Evolutionary conservation across 176 grass and related monocot genomes (phyloP).

Genomic region (barley (Hordeum vulgare)): MorexV3_pseudomolecules_assembly NC_058522.1:359411697-359412196

Average conservation of each 20-base stretch:
- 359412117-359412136: neutral
- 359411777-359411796: neutral
- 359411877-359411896: neutral
- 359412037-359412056: neutral
- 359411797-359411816: neutral
- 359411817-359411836: neutral
- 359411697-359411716: neutral
- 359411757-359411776: neutral
- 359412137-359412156: neutral
- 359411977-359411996: neutral
- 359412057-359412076: neutral
- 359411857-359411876: neutral
- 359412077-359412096: neutral
- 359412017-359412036: neutral
- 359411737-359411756: neutral
- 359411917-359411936: neutral
- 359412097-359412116: neutral
- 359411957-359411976: neutral
- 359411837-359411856: neutral
- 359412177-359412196: slow-evolving; percentile 18
- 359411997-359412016: neutral
- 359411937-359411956: neutral
- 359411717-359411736: neutral
- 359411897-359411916: neutral
- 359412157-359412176: neutral